Percentiles rank a stretch among this genome's conserved stretches.
These are phyloP conservation scores for Penicillium silybi DNA, from an alignment of 495 filamentous ascomycete species.

Conservation along the genomic window DNA sequence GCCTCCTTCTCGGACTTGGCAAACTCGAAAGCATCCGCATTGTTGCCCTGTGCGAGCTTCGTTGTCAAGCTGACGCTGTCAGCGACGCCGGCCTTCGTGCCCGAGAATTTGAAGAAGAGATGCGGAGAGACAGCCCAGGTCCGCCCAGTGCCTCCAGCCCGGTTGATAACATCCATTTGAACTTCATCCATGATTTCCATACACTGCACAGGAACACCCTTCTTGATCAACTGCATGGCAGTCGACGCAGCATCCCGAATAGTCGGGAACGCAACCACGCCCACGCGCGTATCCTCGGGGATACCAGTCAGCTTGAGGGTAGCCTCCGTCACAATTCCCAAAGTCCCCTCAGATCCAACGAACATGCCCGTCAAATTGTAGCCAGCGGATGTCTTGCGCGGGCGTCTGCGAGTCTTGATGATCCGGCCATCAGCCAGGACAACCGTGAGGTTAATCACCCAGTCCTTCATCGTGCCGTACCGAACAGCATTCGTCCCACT, in stretches of 20 bases:
- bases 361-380: constrained; percentile 85
- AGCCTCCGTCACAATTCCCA: constrained; percentile 84
- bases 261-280: constrained; percentile 73
- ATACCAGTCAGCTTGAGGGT: constrained; percentile 79
- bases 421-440: constrained; percentile 89
- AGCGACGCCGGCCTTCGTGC: constrained; percentile 68
- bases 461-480: constrained; percentile 96
- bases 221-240: constrained; percentile 72
- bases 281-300: constrained; percentile 75
- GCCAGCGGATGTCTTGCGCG: constrained; percentile 74
- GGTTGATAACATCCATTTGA: constrained; percentile 91
- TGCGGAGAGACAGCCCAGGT: constrained; percentile 60
- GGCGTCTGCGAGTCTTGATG: constrained; percentile 68
- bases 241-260: constrained; percentile 78
- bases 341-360: constrained; percentile 88
- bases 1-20: constrained; percentile 65
- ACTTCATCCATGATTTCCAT: constrained; percentile 90
- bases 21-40: constrained; percentile 73
- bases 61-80: constrained; percentile 77
- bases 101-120: constrained; percentile 92
- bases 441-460: constrained; percentile 86
- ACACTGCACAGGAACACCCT: constrained; percentile 78
- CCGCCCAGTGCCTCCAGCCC: constrained; percentile 73
- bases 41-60: constrained; percentile 57
- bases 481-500: constrained; percentile 89